Conservation (phyloP, 805 yeast species). For the Saturnispora galanensis region DNA sequence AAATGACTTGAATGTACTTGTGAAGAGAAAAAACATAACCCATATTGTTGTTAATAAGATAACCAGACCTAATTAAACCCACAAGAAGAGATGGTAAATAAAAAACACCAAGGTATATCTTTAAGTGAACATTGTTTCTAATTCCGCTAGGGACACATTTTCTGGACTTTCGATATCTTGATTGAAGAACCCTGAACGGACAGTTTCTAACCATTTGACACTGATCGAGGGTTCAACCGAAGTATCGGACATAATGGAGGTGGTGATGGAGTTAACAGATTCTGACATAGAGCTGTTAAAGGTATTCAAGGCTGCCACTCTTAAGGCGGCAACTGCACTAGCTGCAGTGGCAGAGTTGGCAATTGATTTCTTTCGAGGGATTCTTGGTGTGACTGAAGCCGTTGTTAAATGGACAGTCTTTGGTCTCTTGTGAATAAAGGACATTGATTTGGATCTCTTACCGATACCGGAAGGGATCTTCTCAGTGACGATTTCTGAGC, state of each 20-base stretch:
- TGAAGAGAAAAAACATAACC: slow-evolving; percentile 4
- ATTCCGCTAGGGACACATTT: slow-evolving; percentile 62
- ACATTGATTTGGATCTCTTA: slow-evolving; percentile 59
- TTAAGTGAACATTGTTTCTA: slow-evolving; percentile 38
- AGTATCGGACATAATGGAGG: slow-evolving; percentile 27
- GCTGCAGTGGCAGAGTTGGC: slow-evolving; percentile 55
- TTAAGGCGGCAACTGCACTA: slow-evolving; percentile 66
- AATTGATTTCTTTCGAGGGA: slow-evolving; percentile 47
- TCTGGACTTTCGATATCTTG: slow-evolving; percentile 77
- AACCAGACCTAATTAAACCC: slow-evolving; percentile 8
- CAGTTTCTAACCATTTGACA: slow-evolving; percentile 62
- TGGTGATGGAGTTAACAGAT: slow-evolving; percentile 27
- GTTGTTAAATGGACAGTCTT: slow-evolving; percentile 42
- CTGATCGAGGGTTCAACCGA: slow-evolving; percentile 31
- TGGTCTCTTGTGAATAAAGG: slow-evolving; percentile 45
- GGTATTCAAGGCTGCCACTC: slow-evolving; percentile 54
- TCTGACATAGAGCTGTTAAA: slow-evolving; percentile 30
- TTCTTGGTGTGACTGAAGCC: slow-evolving; percentile 77
- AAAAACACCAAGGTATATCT: not conserved
- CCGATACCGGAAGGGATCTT: slow-evolving; percentile 32
- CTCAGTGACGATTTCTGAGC: slow-evolving; percentile 27
- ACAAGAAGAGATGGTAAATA: not conserved
- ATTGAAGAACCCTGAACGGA: slow-evolving; percentile 65
- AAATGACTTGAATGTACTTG: not conserved
- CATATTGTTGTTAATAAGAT: slow-evolving; percentile 1